Evolutionary conservation across 2,329 filamentous ascomycete genomes (phyloP), one percentile per base, ranked within the genome.

Genomic region (Ophiostoma perfectum): DNA sequence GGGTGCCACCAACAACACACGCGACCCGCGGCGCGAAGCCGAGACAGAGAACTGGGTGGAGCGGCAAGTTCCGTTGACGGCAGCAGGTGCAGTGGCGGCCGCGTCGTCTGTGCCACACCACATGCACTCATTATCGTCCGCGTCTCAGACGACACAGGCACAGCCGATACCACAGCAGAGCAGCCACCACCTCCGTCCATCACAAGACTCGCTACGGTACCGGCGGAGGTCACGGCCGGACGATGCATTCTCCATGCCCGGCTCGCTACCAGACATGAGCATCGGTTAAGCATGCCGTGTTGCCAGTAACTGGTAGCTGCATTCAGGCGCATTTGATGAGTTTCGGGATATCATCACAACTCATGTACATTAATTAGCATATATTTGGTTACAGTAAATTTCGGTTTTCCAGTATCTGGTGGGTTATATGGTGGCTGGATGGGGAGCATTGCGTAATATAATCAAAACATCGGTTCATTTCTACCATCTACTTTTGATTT

Each of bases 201-300:
- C 69, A 6, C 70, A 77, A 45, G 73, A 76, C 70, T 72, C 75
- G 72, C 72, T 84, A 71, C 76, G 80, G 71, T 68, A 71, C 68
- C 75, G 79, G 68, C 75, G 80, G 67, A 75, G 79, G 71, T 73
- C 78, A 67, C 72, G 77, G 70, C 70, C 58, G 12, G 72, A 73
- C 76, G 74, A 79, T 70, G 75, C 80, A 8, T 80, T 78, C 67
- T 76, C 78, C 42, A 83, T 83, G 78, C 81, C 83, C 0, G 81
- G 82, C 4, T 80, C 81, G 14, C 71, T 84, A 58, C 80, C 82
- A 0, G 78, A 78, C 12, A 74, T 80, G 69, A 71, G 18, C 49
- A 66, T 69, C 45, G 60, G 60, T n/a, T 63, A 14, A 44, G 27
- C 27, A 27, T 27, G 27, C 27, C 27, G 45, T 11, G 27, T 4